Conservation (phyloP, 208 protist genomes). For the Balamuthia mandrillaris region DNA sequence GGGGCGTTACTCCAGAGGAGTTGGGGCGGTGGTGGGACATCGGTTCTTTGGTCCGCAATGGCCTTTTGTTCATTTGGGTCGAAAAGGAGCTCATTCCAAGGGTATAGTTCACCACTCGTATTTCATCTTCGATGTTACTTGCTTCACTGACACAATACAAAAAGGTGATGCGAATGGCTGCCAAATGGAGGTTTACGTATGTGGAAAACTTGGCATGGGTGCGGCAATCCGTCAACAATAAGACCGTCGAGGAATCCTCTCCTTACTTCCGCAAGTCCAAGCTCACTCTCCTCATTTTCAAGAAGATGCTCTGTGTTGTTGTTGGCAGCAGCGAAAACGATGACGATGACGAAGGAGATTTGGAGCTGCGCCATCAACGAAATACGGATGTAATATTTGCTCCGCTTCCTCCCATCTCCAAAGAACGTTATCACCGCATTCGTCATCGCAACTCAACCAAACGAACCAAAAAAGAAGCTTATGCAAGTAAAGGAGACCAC, state of each 20-base stretch:
- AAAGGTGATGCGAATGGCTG: slow-evolving; percentile 36
- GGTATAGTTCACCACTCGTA: neutral
- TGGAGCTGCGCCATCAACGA: slow-evolving; percentile 61
- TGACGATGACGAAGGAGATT: neutral
- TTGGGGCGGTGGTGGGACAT: no score
- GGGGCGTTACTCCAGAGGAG: neutral
- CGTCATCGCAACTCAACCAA: neutral
- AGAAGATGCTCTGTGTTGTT: slow-evolving; percentile 43
- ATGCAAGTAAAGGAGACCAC: neutral
- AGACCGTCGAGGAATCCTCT: neutral
- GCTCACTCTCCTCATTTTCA: slow-evolving; percentile 55
- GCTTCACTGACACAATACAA: neutral
- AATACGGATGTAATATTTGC: slow-evolving; percentile 63
- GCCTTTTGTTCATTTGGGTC: slow-evolving; percentile 62
- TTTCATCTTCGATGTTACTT: neutral
- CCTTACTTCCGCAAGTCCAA: slow-evolving; percentile 55
- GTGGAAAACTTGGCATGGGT: slow-evolving; percentile 68
- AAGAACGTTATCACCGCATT: neutral
- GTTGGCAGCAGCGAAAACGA: no score
- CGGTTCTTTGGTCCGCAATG: slow-evolving; percentile 21
- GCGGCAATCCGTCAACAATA: slow-evolving; percentile 46
- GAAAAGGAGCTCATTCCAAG: slow-evolving; percentile 60
- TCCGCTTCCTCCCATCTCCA: neutral
- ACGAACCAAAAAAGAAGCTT: neutral
- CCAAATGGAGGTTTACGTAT: slow-evolving; percentile 54